phyloP scores from a whole-genome alignment of 495 filamentous ascomycete species.

The Parachaetomium inaequale region DNA sequence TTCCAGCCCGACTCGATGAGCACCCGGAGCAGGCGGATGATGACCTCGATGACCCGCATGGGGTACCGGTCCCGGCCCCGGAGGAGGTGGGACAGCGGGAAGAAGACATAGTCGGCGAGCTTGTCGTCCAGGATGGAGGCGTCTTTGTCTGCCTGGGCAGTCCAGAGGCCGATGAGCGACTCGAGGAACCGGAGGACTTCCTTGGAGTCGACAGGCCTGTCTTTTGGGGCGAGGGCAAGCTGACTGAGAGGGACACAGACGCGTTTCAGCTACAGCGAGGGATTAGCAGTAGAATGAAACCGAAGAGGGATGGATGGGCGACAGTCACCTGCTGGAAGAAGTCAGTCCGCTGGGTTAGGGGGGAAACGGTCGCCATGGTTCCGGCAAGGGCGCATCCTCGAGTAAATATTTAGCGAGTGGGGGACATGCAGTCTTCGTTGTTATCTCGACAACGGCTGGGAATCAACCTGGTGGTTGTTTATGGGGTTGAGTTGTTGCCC shows the following conservation, averaged over 20 bases:
- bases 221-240: constrained; percentile 58
- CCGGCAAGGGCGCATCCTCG: background rate
- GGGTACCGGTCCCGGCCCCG: constrained; percentile 68
- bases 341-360: constrained; percentile 22
- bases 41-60: constrained; percentile 67
- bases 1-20: constrained; percentile 79
- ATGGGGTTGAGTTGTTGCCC: no score
- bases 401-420: background rate
- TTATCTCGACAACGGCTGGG: background rate
- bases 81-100: constrained; percentile 85
- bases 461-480: no score
- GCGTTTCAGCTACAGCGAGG: constrained; percentile 36
- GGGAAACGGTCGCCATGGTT: constrained; percentile 24
- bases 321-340: constrained; percentile 31
- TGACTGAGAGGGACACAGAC: constrained; percentile 77
- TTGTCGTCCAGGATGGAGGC: constrained; percentile 65
- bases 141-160: constrained; percentile 47
- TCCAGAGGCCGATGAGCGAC: constrained; percentile 51
- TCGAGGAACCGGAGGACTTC: constrained; percentile 55
- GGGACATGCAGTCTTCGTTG: background rate
- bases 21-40: constrained; percentile 66
- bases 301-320: background rate
- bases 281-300: background rate
- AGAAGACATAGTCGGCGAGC: constrained; percentile 91
- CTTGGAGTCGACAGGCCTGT: constrained; percentile 48